A percentile compares a stretch with the other conserved stretches of the same genome.
Conservation (phyloP, 768 basidiomycete species). For the Podaxis sp. region DNA sequence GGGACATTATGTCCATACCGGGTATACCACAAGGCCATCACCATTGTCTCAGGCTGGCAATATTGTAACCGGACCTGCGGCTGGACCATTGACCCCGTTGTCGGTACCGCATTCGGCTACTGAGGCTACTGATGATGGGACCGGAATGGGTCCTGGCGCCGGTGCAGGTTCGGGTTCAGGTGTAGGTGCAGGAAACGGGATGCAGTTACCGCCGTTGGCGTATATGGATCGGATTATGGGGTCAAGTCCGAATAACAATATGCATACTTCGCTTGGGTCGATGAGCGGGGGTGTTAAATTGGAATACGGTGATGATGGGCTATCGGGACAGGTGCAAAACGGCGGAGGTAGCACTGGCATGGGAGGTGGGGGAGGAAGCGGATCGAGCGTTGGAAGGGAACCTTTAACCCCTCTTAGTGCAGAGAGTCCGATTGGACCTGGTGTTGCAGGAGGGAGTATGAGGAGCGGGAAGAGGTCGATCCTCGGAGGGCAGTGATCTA, state of each 20-base stretch:
- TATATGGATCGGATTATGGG: conserved; percentile 12
- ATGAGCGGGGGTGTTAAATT: background rate
- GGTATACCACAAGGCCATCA: conserved; percentile 11
- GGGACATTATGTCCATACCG: conserved; percentile 12
- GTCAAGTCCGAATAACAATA: background rate
- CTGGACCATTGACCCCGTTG: conserved; percentile 12
- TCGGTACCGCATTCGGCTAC: conserved; percentile 12
- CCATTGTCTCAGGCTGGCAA: conserved; percentile 14
- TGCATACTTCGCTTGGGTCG: background rate
- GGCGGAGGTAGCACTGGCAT: background rate
- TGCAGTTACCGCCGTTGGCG: conserved; percentile 14
- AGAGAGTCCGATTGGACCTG: conserved; percentile 12
- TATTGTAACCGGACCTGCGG: conserved; percentile 14
- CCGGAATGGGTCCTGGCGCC: background rate
- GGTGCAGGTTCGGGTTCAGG: background rate
- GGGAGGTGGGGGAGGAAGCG: background rate
- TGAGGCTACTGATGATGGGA: background rate
- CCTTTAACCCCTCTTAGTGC: conserved; percentile 15
- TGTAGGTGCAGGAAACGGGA: background rate
- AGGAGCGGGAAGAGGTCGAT: conserved; percentile 2
- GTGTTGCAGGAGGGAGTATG: background rate
- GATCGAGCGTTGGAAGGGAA: conserved; percentile 5
- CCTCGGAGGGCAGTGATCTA: background rate
- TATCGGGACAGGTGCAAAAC: background rate
- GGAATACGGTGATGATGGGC: conserved; percentile 3